Conservation (phyloP, 2,329 filamentous ascomycete genomes). For the Fusarium agapanthi region DNA sequence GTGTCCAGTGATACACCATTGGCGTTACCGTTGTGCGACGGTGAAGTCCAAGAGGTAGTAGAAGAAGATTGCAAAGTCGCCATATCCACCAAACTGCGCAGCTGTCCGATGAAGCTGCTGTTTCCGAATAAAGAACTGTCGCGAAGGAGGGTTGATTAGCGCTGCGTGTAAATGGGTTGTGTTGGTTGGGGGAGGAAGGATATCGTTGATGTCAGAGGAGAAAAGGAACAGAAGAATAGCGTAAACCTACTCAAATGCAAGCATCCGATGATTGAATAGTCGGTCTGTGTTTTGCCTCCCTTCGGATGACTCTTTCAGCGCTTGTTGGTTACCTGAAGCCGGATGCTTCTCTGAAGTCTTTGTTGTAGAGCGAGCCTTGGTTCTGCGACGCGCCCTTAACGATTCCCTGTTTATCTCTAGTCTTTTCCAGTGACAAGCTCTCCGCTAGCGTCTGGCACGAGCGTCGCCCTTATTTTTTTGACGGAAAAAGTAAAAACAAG, state of each 20-base stretch:
- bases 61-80: constrained; percentile 30
- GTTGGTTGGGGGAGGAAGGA: background rate
- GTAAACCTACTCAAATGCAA: constrained; percentile 43
- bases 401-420: constrained; percentile 40
- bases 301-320: constrained; percentile 26
- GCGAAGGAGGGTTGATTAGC: constrained; percentile 18
- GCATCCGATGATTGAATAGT: constrained; percentile 32
- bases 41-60: constrained; percentile 6
- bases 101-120: constrained; percentile 42
- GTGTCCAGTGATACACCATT: constrained; percentile 22
- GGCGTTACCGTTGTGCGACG: constrained; percentile 5
- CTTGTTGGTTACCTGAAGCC: constrained; percentile 30
- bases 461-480: constrained; percentile 38
- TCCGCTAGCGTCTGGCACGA: constrained; percentile 41
- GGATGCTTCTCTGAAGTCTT: constrained; percentile 20
- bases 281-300: background rate
- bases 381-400: constrained; percentile 35
- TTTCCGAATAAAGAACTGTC: constrained; percentile 38
- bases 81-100: constrained; percentile 45
- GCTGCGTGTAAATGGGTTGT: background rate
- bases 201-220: background rate
- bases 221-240: background rate
- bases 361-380: background rate
- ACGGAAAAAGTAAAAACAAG: constrained; percentile 36
- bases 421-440: constrained; percentile 30